phyloP scores from a whole-genome alignment of 208 protist species.

The Crithidia thermophila region DNA sequence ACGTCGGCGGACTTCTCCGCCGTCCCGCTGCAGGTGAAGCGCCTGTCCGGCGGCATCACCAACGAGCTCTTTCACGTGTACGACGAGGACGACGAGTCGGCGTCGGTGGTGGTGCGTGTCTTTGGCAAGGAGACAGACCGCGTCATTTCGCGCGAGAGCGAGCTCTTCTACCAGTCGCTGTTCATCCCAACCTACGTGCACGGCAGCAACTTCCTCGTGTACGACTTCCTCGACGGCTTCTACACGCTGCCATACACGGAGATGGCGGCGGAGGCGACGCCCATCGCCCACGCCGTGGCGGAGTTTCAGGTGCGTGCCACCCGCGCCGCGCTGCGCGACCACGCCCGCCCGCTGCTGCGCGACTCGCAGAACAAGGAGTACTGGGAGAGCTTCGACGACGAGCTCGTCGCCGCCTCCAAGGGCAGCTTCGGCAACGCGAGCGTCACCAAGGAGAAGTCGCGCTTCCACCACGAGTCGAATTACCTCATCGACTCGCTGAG shows the following conservation, averaged over 20 bases:
- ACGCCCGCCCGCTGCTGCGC: slow-evolving; percentile 38
- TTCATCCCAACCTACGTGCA: slow-evolving; percentile 82
- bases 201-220: slow-evolving; percentile 83
- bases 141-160: slow-evolving; percentile 87
- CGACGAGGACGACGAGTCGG: slow-evolving; percentile 36
- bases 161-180: slow-evolving; percentile 91
- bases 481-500: slow-evolving; percentile 77
- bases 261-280: slow-evolving; percentile 52
- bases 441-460: slow-evolving; percentile 19
- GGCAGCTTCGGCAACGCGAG: neutral
- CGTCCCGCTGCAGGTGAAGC: slow-evolving; percentile 55
- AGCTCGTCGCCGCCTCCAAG: slow-evolving; percentile 6
- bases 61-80: slow-evolving; percentile 91
- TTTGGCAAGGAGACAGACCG: slow-evolving; percentile 92
- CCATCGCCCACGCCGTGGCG: slow-evolving; percentile 63
- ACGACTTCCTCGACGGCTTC: slow-evolving; percentile 74
- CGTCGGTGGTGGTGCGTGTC: slow-evolving; percentile 84
- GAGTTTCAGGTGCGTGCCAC: slow-evolving; percentile 83
- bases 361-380: slow-evolving; percentile 39
- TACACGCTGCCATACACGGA: slow-evolving; percentile 69
- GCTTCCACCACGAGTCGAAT: slow-evolving; percentile 80
- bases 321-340: slow-evolving; percentile 54
- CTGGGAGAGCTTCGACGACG: slow-evolving; percentile 27
- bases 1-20: neutral
- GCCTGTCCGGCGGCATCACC: slow-evolving; percentile 87